Evolutionary conservation across 108 stramenopile genomes (phyloP), one percentile per base, ranked within the genome.

Genomic region (Phaeodactylum tricornutum): DNA sequence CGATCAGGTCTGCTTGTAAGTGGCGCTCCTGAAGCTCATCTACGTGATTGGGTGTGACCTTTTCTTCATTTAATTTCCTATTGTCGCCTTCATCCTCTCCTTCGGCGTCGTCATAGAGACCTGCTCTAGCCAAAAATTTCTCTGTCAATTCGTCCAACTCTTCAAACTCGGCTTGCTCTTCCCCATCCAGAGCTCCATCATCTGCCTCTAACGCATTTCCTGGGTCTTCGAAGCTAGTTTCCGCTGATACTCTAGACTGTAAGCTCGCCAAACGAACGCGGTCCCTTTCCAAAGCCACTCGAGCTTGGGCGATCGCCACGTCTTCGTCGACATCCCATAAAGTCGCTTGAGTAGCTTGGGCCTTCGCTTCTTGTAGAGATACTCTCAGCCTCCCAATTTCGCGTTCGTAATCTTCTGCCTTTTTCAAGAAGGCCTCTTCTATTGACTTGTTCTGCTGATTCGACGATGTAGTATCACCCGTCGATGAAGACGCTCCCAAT

Each of bases 351-450:
- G 27, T 37, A 25, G 21, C 8, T 14, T 57, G 35, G 1, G 55
- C 17, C 25, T 41, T 23, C 4, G 33, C 49, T 24, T 29, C 38
- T 31, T 41, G 48, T 0, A 60, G 29, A 21, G 55, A 16, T 21
- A 42, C 7, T 45, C 53, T 62, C 17, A 76, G 41, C 11, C n/a
- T n/a, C 22, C 64, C 57, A 37, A 76, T 76, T 59, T 76, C 69
- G 25, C 33, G 21, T 52, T 76, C 75, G 41, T 71, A 76, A 2
- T 53, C 69, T 0, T 30, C 42, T 5, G 59, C 43, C 19, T 55
- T 54, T 16, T 62, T 32, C 1, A 60, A 14, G 37, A 66, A 71
- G n/a, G 55, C 57, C 11, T 56, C 26, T 16, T 40, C 35, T 4
- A 43, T 42, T 8, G 12, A 8, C 33, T 55, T 56, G 59, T 3